Evolutionary conservation across 2,329 filamentous ascomycete genomes (phyloP).

Genomic region (Mycosphaerella sp.): DNA sequence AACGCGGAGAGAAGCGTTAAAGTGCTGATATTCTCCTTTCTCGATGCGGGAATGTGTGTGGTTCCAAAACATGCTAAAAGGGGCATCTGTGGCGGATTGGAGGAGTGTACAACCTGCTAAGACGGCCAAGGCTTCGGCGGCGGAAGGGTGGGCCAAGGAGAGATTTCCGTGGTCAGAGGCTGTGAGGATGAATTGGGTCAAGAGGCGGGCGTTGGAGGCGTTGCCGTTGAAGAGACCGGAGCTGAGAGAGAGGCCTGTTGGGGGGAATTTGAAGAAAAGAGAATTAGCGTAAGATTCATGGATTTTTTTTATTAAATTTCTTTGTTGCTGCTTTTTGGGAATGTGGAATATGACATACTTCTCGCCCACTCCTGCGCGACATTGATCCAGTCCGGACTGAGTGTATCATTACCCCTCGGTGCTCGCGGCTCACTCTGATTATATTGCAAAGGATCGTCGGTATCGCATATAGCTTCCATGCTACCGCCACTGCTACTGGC

Average conservation of each 20-base stretch:
- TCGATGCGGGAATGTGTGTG: conserved; percentile 28
- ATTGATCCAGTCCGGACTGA: conserved; percentile 39
- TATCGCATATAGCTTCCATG: conserved; percentile 57
- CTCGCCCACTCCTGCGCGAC: conserved; percentile 41
- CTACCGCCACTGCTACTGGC: conserved; percentile 48
- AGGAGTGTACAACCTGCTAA: conserved; percentile 58
- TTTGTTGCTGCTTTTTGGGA: too few species aligned
- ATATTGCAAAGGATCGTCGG: conserved; percentile 53
- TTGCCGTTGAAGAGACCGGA: conserved; percentile 40
- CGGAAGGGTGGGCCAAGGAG: too few species aligned
- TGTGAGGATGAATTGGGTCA: conserved; percentile 40
- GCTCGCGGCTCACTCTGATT: conserved; percentile 46
- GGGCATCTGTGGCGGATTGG: conserved; percentile 51
- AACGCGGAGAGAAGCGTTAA: conserved; percentile 57
- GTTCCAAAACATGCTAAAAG: conserved; percentile 49
- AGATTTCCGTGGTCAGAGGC: too few species aligned
- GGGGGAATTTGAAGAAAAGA: too few species aligned
- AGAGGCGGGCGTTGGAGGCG: conserved; percentile 40
- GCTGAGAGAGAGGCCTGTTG: conserved; percentile 36
- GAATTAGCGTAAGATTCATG: too few species aligned
- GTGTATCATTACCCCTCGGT: conserved; percentile 44
- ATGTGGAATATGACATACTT: conserved; percentile 17
- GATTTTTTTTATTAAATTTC: too few species aligned
- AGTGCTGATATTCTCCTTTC: conserved; percentile 48
- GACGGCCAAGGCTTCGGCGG: conserved; percentile 68